Evolutionary conservation across 805 yeast genomes (phyloP), one percentile per base, ranked within the genome.

Genomic region (Starmerella ratchasimensis): DNA sequence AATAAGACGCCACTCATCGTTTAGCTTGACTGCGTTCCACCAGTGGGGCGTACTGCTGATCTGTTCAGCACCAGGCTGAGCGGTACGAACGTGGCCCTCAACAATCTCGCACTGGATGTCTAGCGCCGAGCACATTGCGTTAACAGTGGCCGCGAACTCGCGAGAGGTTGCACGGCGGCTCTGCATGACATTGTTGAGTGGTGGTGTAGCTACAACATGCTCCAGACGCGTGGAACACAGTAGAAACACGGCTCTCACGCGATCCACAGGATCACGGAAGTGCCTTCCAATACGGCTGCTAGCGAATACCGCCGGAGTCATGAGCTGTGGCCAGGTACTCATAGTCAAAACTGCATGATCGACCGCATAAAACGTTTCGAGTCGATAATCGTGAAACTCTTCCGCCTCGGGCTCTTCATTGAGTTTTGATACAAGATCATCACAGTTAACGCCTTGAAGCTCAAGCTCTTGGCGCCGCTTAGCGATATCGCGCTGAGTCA

Each of bases 11-110:
- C 86, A 84, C 53, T 80, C 79, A 28, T 76, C 75, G 42, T 81
- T 77, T 13, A 84, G 58, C 25, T 78, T 56, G 1, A 84, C 74
- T 1, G 93, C 74, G 38, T 83, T 67, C 98, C 98, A 90, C 38
- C 80, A 73, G 58, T 90, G 98, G 45, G 65, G 69, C 1, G 50
- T 41, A n/a, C 57, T 57, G 9, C 47, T 48, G 9, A 44, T 30
- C 7, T 19, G 15, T 10, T 7, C 6, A 5, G 29, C n/a, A 16
- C 21, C 23, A 2, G 48, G 31, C 42, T 64, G 71, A 37, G 68
- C 75, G 44, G 74, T 74, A 53, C 86, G 82, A 60, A 86, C 67
- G 51, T 80, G 80, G 3, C 98, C 98, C 19, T 74, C 61, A 2
- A 90, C 74, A 1, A 83, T 66, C 43, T 80, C 90, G 46, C 83